These are phyloP conservation scores for Xylaria sp. DNA, from an alignment of 2,329 filamentous ascomycete species.

Conservation along the genomic window DNA sequence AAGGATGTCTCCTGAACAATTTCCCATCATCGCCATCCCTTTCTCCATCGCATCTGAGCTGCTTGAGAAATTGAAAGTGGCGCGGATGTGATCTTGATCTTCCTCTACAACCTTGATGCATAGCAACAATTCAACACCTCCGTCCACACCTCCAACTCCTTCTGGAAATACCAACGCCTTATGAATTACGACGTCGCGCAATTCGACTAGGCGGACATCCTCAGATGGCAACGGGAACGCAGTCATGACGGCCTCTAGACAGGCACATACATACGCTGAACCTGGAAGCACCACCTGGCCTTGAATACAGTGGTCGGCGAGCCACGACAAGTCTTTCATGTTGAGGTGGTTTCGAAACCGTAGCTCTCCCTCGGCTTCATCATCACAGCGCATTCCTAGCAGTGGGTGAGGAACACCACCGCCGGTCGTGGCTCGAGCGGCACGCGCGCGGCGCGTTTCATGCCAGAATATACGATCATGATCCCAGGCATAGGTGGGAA, in stretches of 20 bases:
- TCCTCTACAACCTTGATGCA: neutral
- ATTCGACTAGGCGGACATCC: neutral
- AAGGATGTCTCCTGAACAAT: neutral
- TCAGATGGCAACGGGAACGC: neutral
- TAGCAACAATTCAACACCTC: neutral
- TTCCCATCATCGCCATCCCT: neutral
- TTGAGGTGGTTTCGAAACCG: neutral
- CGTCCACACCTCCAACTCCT: neutral
- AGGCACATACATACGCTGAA: neutral
- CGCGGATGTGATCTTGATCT: neutral
- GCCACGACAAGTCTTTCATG: neutral
- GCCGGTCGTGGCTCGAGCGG: neutral
- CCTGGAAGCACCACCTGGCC: neutral
- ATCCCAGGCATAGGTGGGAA: neutral
- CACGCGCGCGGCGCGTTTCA: neutral
- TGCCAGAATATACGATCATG: slow-evolving; percentile 10
- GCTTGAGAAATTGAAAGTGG: neutral
- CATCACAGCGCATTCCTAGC: neutral
- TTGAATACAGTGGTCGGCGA: neutral
- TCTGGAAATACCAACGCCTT: neutral
- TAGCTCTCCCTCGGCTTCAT: neutral
- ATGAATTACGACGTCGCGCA: neutral
- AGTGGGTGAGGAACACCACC: neutral
- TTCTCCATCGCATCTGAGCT: neutral
- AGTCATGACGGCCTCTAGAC: neutral